Base-by-base conservation (phyloP, 129 eudicot species). In the Scalesia atractyloides region DNA sequence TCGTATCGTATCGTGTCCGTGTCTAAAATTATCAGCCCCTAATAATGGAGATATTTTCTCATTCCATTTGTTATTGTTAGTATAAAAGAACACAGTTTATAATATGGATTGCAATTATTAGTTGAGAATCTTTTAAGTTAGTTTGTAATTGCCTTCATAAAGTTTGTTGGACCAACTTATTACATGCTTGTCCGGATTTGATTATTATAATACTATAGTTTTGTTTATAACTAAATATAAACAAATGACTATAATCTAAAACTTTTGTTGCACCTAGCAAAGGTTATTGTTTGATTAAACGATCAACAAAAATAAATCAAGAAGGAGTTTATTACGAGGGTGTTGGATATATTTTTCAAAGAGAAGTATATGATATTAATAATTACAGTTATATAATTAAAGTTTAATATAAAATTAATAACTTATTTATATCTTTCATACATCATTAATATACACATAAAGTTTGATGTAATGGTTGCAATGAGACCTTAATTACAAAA, bases 401-500 rank as follows among this genome's bases (percentile, higher is more conserved):
- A 18, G 33, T 54, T 54, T 54, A 51, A 13, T 52, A 7, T 18
- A 3, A 3, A 54, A 30, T 18, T 54, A 19, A 54, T 54, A 14
- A 54, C 61, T 7, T 54, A 9, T 54, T 19, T 54, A 54, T 54
- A 52, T 54, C 24, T 52, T 54, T 18, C 61, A 54, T 54, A 54
- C 26, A 54, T 22, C n/a, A n/a, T n/a, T n/a, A n/a, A n/a, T 24
- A 24, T 24, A 24, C 30, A 24, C 30, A 24, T 24, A 24, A 24
- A 18, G 19, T 50, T 62, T 64, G 70, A 64, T 62, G 33, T 64
- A 73, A 49, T 47, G 70, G 70, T 61, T 62, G 63, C 22, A 73
- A 63, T 48, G 12, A 48, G 69, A 48, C 30, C 39, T 48, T 62
- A 73, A 30, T 61, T 62, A 7, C 30, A 60, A 73, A 73, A 64